Evolutionary conservation across 306 rosid genomes (phyloP).

Genomic region (Cucurbita moschata): DNA sequence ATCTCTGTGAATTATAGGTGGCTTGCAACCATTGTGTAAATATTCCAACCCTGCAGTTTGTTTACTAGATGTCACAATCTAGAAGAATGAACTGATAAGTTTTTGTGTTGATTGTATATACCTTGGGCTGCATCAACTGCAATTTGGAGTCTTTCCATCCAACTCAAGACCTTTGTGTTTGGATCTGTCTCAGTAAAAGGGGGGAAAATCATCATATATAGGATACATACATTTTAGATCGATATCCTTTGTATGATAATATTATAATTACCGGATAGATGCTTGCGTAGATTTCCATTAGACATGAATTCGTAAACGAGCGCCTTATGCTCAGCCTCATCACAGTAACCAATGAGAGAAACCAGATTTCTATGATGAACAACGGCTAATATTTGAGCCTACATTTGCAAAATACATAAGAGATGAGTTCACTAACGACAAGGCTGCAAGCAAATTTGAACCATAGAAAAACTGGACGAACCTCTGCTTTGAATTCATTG

Average conservation of each 20-base stretch:
- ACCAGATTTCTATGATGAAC: conserved; percentile 18
- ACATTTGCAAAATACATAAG: background rate
- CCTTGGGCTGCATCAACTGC: conserved; percentile 15
- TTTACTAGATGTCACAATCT: background rate
- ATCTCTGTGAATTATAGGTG: conserved; percentile 14
- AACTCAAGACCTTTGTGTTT: conserved; percentile 1
- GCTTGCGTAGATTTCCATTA: conserved; percentile 10
- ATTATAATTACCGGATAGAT: background rate
- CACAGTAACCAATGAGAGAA: conserved; percentile 14
- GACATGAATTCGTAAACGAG: conserved; percentile 13
- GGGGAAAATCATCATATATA: background rate
- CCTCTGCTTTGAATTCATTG: conserved; percentile 24
- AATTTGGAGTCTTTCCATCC: conserved; percentile 18
- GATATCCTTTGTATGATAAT: background rate
- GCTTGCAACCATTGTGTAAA: conserved; percentile 14
- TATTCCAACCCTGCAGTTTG: conserved; percentile 14
- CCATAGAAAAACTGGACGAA: background rate
- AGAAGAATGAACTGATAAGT: background rate
- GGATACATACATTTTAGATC: background rate
- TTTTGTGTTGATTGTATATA: background rate
- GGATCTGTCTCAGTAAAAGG: background rate
- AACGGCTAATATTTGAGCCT: conserved; percentile 10
- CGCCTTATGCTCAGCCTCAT: conserved; percentile 7
- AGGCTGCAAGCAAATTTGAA: background rate
- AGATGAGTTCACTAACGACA: background rate